Base-by-base conservation (phyloP, 2,329 filamentous ascomycete genomes). In the Hypoxylon sp. region DNA sequence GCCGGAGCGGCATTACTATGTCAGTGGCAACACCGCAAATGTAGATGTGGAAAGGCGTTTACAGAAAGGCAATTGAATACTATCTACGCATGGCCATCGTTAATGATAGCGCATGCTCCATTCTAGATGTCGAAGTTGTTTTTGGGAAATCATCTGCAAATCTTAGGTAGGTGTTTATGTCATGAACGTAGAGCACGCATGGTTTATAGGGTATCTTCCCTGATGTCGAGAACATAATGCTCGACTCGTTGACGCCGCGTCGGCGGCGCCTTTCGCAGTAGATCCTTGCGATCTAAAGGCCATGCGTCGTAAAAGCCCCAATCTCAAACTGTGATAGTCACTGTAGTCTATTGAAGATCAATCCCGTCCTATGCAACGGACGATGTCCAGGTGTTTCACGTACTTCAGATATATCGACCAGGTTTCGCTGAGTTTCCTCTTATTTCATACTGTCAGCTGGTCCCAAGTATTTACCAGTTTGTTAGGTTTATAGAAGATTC, bases 21-120 rank as follows among this genome's bases (percentile, higher is more conserved):
- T 61, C 51, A 61, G 57, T 61, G 63, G 63, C 57, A 61, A 61
- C 57, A 53, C 64, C 53, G 42, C 49, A 57, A 61, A 62, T 60
- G 56, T 70, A 70, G 68, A 70, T 37, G 60, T 70, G 68, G 68
- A 68, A 61, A 46, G 68, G 68, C 68, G 68, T 70, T 70, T 40
- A 40, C 48, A 68, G 61, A 70, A 64, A 54, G 68, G 66, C 61
- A 68, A 62, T 70, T 70, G 68, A 67, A 70, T 70, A 70, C 17
- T 66, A 64, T 61, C 30, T 49, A 49, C 44, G 53, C 40, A 42
- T 58, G n/a, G 14, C 22, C n/a, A 44, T 40, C 27, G 30, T 30
- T 61, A 5, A 42, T 17, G 42, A 55, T 30, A 17, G 37, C 11
- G 22, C 20, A 42, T 30, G 30, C 25, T 53, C 8, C 10, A 17